A percentile compares a stretch with the other conserved stretches of the same genome.
Evolutionary conservation across 2,329 filamentous ascomycete species (phyloP).

Genomic region (Trichoderma lentiforme): DNA sequence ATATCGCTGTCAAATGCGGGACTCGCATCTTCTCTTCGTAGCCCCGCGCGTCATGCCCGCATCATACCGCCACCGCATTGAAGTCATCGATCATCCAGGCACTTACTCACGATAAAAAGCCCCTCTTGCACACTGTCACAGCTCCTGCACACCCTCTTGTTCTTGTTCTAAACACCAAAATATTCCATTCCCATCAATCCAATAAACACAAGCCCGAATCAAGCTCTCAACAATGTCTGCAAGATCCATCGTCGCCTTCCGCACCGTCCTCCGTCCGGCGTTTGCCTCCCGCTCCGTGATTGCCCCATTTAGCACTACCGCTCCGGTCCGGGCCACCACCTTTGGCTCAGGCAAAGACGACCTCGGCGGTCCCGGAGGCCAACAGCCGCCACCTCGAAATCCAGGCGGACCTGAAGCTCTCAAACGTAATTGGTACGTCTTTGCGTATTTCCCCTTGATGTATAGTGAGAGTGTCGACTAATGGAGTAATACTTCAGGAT

Average conservation of each 20-base stretch:
- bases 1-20: not conserved
- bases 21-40: not conserved
- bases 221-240: not conserved
- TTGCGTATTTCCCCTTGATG: not conserved
- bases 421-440: conserved; percentile 32
- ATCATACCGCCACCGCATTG: conserved; percentile 4
- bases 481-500: conserved; percentile 23
- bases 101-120: not conserved
- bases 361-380: conserved; percentile 35
- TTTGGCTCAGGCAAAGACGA: conserved; percentile 22
- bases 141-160: not conserved
- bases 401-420: conserved; percentile 28
- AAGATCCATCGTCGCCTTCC: not conserved
- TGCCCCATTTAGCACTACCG: conserved; percentile 4
- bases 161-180: not conserved
- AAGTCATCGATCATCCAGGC: conserved; percentile 7
- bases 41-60: conserved; percentile 15
- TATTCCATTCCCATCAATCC: not conserved
- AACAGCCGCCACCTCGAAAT: conserved; percentile 25
- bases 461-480: not conserved
- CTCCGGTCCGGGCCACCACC: not conserved
- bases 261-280: conserved; percentile 3
- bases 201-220: not conserved
- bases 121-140: not conserved
- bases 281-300: conserved; percentile 6